Percentiles rank a stretch among this genome's conserved stretches.
phyloP scores from a whole-genome alignment of 2,329 filamentous ascomycete genomes.

The Scedosporium minutisporum region DNA sequence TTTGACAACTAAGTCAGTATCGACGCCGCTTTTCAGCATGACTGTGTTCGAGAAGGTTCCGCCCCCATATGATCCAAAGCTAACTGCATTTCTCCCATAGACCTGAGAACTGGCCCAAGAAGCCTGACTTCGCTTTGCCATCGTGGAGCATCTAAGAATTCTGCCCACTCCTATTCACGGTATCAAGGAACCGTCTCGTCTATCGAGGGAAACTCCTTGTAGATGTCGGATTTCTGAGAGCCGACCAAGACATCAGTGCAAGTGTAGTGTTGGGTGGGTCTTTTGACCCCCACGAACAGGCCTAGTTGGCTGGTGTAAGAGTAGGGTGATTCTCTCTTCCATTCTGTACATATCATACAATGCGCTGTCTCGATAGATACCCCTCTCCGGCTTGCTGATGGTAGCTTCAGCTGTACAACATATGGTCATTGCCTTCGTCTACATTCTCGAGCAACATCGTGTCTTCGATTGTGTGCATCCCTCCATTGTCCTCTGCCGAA shows the following conservation, averaged over 20 bases:
- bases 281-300: no score
- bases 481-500: no score
- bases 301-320: no score
- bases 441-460: neutral
- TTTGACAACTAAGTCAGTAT: slow-evolving; percentile 30
- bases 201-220: no score
- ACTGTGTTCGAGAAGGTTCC: neutral
- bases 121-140: neutral
- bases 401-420: no score
- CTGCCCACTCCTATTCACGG: no score
- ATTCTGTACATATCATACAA: neutral
- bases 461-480: no score
- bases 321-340: neutral
- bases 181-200: no score
- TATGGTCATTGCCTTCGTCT: neutral
- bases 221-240: no score
- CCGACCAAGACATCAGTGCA: no score
- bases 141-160: neutral
- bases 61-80: no score
- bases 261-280: no score
- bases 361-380: neutral
- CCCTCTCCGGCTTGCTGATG: neutral
- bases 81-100: neutral
- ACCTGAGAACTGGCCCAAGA: slow-evolving; percentile 5
- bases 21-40: neutral